Conservation (phyloP, 306 rosid species). For the Fragaria iinumae region DNA sequence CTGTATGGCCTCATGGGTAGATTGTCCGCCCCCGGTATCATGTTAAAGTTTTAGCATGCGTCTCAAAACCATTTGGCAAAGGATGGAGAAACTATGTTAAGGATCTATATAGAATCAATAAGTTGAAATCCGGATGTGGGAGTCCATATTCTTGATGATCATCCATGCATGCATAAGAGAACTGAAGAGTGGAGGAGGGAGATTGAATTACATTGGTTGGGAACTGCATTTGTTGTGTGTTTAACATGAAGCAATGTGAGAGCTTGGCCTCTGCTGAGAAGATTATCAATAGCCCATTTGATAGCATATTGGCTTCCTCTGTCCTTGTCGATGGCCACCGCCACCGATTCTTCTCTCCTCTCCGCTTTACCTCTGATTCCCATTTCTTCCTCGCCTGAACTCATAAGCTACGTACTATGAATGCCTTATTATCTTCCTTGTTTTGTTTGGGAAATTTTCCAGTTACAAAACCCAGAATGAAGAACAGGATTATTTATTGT, state of each 20-base stretch:
- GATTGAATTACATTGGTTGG: conserved; percentile 37
- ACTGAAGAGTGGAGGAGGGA: background rate
- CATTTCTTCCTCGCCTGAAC: conserved; percentile 29
- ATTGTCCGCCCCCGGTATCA: background rate
- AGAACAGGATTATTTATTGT: background rate
- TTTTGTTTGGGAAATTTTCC: background rate
- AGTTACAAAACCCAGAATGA: background rate
- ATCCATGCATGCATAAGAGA: background rate
- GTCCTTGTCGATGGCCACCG: conserved; percentile 82
- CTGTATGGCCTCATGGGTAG: background rate
- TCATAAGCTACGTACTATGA: background rate
- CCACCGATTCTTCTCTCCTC: conserved; percentile 57
- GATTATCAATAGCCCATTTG: conserved; percentile 84
- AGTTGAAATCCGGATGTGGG: background rate
- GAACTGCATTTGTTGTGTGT: conserved; percentile 39
- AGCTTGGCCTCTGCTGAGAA: conserved; percentile 65
- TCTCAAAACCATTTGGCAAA: background rate
- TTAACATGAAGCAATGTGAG: conserved; percentile 63
- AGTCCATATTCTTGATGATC: background rate
- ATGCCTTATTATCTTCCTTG: background rate
- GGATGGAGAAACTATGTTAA: background rate
- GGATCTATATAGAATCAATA: background rate
- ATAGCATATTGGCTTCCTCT: conserved; percentile 79
- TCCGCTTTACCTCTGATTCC: conserved; percentile 34
- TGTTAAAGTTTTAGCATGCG: background rate